These are phyloP conservation scores for Musa acuminata DNA, from an alignment of 176 grass and related monocot genomes.

Conservation along the genomic window DNA sequence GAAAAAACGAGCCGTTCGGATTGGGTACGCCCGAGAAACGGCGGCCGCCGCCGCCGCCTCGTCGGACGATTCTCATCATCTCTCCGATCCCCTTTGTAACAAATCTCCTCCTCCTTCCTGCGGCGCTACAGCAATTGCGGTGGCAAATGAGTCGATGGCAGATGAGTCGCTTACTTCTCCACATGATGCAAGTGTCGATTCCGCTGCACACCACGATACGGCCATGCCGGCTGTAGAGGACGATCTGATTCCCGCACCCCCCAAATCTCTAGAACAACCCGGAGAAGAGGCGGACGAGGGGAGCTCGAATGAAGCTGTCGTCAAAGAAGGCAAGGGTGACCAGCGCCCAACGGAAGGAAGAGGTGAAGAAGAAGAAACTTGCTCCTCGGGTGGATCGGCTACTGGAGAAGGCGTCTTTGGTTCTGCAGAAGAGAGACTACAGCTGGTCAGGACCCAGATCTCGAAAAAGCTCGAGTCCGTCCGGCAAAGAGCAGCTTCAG, in stretches of 20 bases:
- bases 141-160: neutral
- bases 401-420: neutral
- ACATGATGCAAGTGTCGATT: neutral
- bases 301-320: neutral
- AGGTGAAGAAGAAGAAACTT: neutral
- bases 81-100: slow-evolving; percentile 19
- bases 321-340: neutral
- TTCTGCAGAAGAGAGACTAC: slow-evolving; percentile 46
- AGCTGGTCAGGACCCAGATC: slow-evolving; percentile 55
- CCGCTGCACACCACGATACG: neutral
- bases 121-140: neutral
- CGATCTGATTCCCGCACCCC: neutral
- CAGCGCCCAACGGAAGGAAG: neutral
- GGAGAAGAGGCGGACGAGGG: neutral
- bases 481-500: slow-evolving; percentile 35
- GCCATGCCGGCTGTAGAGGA: neutral
- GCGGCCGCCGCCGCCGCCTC: neutral
- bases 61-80: slow-evolving; percentile 24
- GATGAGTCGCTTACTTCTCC: neutral
- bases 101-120: slow-evolving; percentile 9
- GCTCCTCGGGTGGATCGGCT: neutral
- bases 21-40: slow-evolving; percentile 66
- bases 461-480: slow-evolving; percentile 46
- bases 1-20: slow-evolving; percentile 91
- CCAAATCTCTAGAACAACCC: neutral